Percentiles rank a stretch among this genome's conserved stretches.
Conservation (phyloP, 371 early-diverging fungal genomes). For the Syncephalastrum monosporum region DNA sequence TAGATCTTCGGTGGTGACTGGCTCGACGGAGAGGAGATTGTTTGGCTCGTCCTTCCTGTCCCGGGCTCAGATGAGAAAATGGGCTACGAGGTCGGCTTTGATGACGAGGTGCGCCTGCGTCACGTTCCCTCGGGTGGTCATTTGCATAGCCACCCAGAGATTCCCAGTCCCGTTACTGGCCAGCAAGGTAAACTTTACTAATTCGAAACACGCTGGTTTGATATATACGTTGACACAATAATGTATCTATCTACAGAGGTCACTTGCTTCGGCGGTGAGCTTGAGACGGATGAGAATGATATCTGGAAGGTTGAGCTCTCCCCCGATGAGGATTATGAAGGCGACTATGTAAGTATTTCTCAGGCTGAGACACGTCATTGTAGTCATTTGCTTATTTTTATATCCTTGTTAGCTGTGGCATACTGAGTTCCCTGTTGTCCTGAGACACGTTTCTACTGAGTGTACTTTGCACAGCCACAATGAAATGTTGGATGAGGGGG, state of each 20-base stretch:
- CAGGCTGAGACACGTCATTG: neutral
- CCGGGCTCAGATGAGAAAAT: conserved; percentile 25
- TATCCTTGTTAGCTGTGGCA: conserved; percentile 45
- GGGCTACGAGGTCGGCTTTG: conserved; percentile 49
- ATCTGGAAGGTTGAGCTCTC: conserved; percentile 59
- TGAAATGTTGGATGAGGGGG: conserved; percentile 29
- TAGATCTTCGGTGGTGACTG: conserved; percentile 47
- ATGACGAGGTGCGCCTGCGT: conserved; percentile 53
- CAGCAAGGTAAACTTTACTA: conserved; percentile 34
- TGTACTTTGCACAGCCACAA: conserved; percentile 52
- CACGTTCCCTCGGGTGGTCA: conserved; percentile 49
- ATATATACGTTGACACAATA: no score
- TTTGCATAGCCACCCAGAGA: conserved; percentile 58
- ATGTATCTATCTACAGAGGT: conserved; percentile 32
- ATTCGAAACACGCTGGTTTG: no score
- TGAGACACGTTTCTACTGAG: conserved; percentile 54
- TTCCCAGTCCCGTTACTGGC: conserved; percentile 46
- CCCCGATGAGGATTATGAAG: conserved; percentile 41
- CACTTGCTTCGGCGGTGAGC: conserved; percentile 52
- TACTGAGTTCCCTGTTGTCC: conserved; percentile 39
- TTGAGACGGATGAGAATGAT: conserved; percentile 55
- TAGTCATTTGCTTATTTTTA: neutral
- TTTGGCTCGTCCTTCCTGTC: conserved; percentile 57
- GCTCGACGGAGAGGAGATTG: conserved; percentile 34
- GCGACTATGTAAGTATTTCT: conserved; percentile 19